A percentile compares a stretch with the other conserved stretches of the same genome.
These are phyloP conservation scores for Mentha longifolia DNA, from an alignment of 257 asterid genomes.

Conservation along the genomic window DNA sequence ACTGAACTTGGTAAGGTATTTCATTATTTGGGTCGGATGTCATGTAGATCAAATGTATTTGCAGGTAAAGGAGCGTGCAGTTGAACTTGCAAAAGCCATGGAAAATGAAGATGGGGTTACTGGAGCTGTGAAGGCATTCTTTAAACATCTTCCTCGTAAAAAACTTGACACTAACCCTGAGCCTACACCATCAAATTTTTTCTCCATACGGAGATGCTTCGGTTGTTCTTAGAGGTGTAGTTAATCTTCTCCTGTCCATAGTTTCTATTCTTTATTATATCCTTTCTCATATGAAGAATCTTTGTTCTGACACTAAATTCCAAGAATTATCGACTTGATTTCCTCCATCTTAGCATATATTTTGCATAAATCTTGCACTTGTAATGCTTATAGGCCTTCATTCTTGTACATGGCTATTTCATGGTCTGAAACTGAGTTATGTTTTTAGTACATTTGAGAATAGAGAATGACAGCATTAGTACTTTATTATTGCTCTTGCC, in stretches of 20 bases:
- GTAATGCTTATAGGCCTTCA: too few species aligned
- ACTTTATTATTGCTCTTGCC: too few species aligned
- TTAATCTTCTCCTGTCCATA: conserved; percentile 21
- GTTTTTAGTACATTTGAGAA: too few species aligned
- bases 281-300: too few species aligned
- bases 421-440: too few species aligned
- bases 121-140: conserved; percentile 93
- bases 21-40: conserved; percentile 1
- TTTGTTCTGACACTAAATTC: too few species aligned
- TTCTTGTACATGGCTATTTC: too few species aligned
- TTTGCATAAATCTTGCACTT: too few species aligned
- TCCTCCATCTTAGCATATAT: too few species aligned
- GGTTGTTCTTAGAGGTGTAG: conserved; percentile 70
- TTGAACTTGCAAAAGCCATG: conserved; percentile 88
- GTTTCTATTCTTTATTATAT: conserved; percentile 27
- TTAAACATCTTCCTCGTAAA: conserved; percentile 78
- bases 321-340: too few species aligned
- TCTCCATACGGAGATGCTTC: conserved; percentile 77
- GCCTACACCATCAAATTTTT: conserved; percentile 51
- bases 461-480: too few species aligned
- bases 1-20: not conserved
- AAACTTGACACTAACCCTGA: conserved; percentile 49
- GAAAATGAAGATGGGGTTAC: conserved; percentile 91
- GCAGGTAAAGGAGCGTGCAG: conserved; percentile 90
- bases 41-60: conserved; percentile 26